Evolutionary conservation across 1,139 yeast genomes (phyloP).

Genomic region (Eremothecium gossypii): DNA sequence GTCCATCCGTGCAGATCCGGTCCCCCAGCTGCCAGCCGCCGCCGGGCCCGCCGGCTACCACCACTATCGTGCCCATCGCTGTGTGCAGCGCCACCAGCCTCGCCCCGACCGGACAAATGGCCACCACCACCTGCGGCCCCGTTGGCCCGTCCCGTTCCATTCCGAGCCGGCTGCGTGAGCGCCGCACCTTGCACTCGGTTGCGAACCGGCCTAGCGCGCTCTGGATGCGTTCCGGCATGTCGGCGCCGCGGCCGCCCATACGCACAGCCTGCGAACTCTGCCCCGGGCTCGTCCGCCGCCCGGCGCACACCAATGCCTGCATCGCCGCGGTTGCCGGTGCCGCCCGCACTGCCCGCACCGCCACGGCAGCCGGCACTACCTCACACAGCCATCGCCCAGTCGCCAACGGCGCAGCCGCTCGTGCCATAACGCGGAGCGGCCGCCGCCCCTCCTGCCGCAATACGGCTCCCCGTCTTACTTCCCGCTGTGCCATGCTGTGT

Average conservation of each 20-base stretch:
- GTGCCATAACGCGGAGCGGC: too few relatives aligned
- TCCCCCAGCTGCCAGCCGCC: neutral
- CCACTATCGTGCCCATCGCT: neutral
- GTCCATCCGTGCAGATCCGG: neutral
- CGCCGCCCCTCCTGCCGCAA: too few relatives aligned
- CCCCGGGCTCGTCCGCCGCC: too few relatives aligned
- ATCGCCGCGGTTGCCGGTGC: too few relatives aligned
- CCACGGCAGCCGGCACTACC: too few relatives aligned
- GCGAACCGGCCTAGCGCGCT: neutral
- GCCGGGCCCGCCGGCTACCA: neutral
- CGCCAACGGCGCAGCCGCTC: too few relatives aligned
- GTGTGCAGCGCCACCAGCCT: neutral
- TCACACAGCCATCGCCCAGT: too few relatives aligned
- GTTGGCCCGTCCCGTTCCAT: neutral
- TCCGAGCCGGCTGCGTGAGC: neutral
- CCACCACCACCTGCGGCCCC: neutral
- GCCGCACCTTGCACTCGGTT: slow-evolving; percentile 4
- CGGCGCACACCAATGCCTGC: too few relatives aligned
- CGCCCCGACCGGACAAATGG: slow-evolving; percentile 1
- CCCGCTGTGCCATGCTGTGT: too few relatives aligned
- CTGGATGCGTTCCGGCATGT: neutral
- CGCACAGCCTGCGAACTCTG: too few relatives aligned
- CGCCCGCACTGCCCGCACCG: too few relatives aligned
- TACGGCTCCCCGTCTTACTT: too few relatives aligned
- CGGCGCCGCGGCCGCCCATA: neutral